Conservation (phyloP, 164 flowering plant genomes). For the Hamamelis virginiana region DNA sequence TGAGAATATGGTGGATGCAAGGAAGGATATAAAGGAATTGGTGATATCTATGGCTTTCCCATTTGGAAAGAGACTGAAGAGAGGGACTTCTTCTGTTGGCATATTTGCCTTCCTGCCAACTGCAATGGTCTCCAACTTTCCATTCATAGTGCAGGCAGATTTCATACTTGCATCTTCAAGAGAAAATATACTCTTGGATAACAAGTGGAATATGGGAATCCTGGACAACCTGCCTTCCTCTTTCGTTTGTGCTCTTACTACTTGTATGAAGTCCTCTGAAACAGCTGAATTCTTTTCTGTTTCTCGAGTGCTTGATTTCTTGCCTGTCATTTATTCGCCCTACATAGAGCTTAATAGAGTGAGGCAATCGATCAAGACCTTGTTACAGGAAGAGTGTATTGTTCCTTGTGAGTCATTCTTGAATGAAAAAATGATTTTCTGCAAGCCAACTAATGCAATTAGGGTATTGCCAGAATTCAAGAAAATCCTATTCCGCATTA, state of each 20-base stretch:
- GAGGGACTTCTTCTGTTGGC: conserved; percentile 3
- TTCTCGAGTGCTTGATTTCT: conserved; percentile 13
- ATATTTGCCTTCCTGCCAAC: conserved; percentile 28
- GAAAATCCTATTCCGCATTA: conserved; percentile 8
- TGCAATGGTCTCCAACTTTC: conserved; percentile 26
- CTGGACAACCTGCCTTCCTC: conserved; percentile 27
- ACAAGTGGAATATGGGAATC: conserved; percentile 32
- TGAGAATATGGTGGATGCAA: not conserved
- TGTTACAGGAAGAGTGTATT: not conserved
- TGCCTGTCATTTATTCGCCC: conserved; percentile 19
- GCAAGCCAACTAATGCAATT: conserved; percentile 11
- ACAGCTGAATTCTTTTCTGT: conserved; percentile 5
- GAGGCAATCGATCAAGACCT: conserved; percentile 18
- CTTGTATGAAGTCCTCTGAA: conserved; percentile 13
- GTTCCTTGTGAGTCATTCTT: conserved; percentile 19
- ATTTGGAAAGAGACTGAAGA: not conserved
- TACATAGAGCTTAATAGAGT: conserved; percentile 13
- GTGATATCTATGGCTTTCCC: not conserved
- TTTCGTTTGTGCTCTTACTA: conserved; percentile 24
- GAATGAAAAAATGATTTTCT: not conserved
- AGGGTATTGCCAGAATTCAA: conserved; percentile 12
- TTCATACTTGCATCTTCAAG: conserved; percentile 28
- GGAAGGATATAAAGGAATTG: not conserved
- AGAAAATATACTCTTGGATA: conserved; percentile 24
- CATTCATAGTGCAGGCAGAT: conserved; percentile 24